Evolutionary conservation across 306 rosid species (phyloP), one percentile per base, ranked within the genome.

Genomic region (Casuarina glauca): DNA sequence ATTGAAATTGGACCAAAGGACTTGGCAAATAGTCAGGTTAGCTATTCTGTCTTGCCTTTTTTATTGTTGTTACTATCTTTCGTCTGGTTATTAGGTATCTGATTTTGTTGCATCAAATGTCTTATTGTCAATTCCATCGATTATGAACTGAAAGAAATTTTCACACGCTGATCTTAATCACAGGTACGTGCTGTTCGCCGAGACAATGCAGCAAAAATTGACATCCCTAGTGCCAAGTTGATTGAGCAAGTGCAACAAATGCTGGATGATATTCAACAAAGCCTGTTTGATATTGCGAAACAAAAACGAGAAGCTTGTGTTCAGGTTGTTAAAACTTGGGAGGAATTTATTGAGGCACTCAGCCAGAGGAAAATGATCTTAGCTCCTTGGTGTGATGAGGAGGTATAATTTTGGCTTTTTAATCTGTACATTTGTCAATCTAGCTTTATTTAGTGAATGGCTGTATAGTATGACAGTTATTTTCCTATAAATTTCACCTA

Each of bases 1-100:
- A 96, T 96, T 82, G 98, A 96, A 89, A 96, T 96, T 53, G 99
- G 99, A 48, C 98, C 99, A 41, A 91, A 87, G 81, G 99, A 96
- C 82, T 85, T 93, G 72, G 93, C 92, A 51, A 93, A 91, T 79
- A 86, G 85, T 52, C 99, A 96, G 95, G 99, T 91, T 49, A 73
- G 55, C 5, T 64, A 62, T 46, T 26, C 43, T 11, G 50, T 70
- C n/a, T 38, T 66, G 35, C 41, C 8, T 17, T 57, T 66, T 50
- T 11, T 36, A 16, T 15, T 9, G 20, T 45, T 48, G n/a, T 17
- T 49, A 19, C 39, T 48, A 6, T 43, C 60, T 70, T 52, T n/a
- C 49, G 51, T 44, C 51, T 15, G 49, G 6, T 45, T 55, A 53
- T 26, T 71, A 43, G 71, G 19, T 55, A 11, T 38, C 75, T 69